Evolutionary conservation across 148 eudicot genomes (phyloP).

Genomic region (Simmondsia chinensis): DNA sequence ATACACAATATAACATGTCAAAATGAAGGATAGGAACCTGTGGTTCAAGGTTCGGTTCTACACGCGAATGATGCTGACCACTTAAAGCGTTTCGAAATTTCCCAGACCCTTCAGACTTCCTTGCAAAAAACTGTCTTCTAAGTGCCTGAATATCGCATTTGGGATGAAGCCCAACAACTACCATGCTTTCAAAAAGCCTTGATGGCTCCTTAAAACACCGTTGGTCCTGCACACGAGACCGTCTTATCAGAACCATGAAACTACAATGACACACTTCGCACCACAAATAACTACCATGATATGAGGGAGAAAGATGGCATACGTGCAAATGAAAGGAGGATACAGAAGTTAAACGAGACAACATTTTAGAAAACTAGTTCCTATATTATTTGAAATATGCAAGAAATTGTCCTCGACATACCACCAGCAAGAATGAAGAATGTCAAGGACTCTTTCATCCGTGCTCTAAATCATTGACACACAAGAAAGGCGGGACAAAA

Average conservation of each 20-base stretch:
- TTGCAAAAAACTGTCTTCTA: slow-evolving; percentile 45
- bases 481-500: no score
- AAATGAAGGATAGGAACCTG: slow-evolving; percentile 42
- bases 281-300: neutral
- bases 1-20: neutral
- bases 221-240: slow-evolving; percentile 48
- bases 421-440: no score
- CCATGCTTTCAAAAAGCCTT: slow-evolving; percentile 91
- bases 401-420: no score
- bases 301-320: slow-evolving; percentile 9
- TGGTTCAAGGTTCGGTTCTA: slow-evolving; percentile 85
- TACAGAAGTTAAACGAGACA: no score
- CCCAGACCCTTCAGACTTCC: slow-evolving; percentile 74
- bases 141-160: slow-evolving; percentile 70
- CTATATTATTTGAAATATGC: no score
- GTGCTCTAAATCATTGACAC: no score
- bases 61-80: slow-evolving; percentile 62
- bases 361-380: no score
- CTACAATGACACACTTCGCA: neutral
- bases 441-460: no score
- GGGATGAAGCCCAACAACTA: slow-evolving; percentile 92
- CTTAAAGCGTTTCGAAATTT: slow-evolving; percentile 62
- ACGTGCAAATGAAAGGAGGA: no score
- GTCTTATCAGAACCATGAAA: neutral
- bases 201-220: slow-evolving; percentile 70